A percentile compares a stretch with the other conserved stretches of the same genome.
Evolutionary conservation across 140 eudicot species (phyloP).

Genomic region (Bidens hawaiensis): DNA sequence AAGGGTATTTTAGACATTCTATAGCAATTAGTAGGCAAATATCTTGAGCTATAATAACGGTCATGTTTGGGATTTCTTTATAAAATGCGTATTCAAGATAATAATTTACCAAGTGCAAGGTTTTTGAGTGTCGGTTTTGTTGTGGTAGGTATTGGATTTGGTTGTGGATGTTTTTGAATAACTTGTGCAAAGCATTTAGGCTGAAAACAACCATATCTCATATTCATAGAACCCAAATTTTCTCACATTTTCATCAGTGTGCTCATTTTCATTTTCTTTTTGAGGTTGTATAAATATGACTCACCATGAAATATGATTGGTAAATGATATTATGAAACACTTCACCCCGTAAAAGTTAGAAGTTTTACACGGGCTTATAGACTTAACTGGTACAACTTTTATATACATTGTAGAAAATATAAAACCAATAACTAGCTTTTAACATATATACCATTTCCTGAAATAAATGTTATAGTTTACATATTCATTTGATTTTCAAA

Average conservation of each 20-base stretch:
- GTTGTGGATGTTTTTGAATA: constrained; percentile 94
- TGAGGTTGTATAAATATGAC: neutral
- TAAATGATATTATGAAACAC: too few species aligned
- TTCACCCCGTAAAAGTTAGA: too few species aligned
- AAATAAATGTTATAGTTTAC: too few species aligned
- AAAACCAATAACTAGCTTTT: too few species aligned
- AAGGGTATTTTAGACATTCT: neutral
- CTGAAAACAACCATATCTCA: constrained; percentile 30
- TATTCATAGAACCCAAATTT: constrained; percentile 20
- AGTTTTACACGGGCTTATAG: too few species aligned
- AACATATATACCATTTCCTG: too few species aligned
- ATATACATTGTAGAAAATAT: too few species aligned
- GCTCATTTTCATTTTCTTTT: neutral
- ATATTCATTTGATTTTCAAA: too few species aligned
- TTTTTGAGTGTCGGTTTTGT: constrained; percentile 6
- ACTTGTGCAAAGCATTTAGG: constrained; percentile 58
- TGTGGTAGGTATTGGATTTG: constrained; percentile 73
- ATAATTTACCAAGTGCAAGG: neutral
- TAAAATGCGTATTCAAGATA: neutral
- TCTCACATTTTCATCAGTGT: neutral
- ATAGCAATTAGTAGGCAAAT: too few species aligned
- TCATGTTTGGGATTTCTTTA: too few species aligned
- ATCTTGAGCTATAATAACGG: too few species aligned
- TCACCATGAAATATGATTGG: constrained; percentile 5
- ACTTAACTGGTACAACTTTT: too few species aligned